phyloP scores from a whole-genome alignment of 208 protist species.

The Trichomonas gallinae region DNA sequence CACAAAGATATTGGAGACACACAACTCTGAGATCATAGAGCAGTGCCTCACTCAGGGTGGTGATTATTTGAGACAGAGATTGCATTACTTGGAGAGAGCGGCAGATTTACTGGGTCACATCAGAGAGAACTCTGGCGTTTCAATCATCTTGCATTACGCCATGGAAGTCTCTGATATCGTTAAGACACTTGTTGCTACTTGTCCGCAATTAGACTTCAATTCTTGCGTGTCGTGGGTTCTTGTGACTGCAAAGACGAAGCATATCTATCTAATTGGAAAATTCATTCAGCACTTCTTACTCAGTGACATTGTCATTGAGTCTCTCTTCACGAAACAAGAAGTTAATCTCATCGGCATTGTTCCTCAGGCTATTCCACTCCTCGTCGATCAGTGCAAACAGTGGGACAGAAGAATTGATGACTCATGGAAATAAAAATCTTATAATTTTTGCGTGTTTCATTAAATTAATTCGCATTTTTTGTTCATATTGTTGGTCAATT shows the following conservation, averaged over 20 bases:
- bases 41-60: not conserved
- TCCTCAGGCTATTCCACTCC: not conserved
- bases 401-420: not conserved
- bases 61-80: not conserved
- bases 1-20: not conserved
- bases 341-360: not conserved
- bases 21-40: not conserved
- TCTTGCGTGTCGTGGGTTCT: not conserved
- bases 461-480: too few relatives aligned
- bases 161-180: not conserved
- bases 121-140: not conserved
- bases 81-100: not conserved
- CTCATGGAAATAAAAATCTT: not conserved
- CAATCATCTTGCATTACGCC: not conserved
- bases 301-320: not conserved
- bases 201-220: not conserved
- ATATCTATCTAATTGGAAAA: not conserved
- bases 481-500: too few relatives aligned
- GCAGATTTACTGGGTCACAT: not conserved
- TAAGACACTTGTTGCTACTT: not conserved
- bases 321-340: not conserved
- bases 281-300: constrained; percentile 20
- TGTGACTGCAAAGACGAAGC: not conserved
- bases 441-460: not conserved
- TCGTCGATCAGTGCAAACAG: not conserved